Evolutionary conservation across 2,329 filamentous ascomycete genomes (phyloP), one percentile per base, ranked within the genome.

Genomic region (Aspergillus spinulosporus): DNA sequence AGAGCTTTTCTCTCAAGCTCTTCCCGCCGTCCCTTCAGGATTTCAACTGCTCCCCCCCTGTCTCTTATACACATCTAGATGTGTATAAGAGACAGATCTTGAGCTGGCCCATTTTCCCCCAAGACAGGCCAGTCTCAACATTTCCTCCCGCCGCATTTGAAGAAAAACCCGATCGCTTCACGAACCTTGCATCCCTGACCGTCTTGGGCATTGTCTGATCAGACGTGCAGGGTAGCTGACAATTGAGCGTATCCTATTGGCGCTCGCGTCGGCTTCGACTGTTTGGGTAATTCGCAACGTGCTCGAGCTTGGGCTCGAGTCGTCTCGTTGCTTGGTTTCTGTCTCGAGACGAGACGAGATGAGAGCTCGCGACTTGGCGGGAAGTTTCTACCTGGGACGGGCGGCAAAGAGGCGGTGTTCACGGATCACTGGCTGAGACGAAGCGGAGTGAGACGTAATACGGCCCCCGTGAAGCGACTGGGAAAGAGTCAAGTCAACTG

Each of bases 101-200:
- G 14, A 58, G 48, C 54, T 66, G 64, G 64, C 64, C 64, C 14
- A 64, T 66, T 6, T 66, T 66, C 32, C 64, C 64, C 3, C 55
- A 47, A 36, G 59, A 66, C 11, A 66, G 63, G 46, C 61, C 64
- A 9, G 61, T 62, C n/a, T 57, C 61, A 7, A 66, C 64, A 9
- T 66, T 66, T 42, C 64, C 64, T 28, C 57, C 63, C 31, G 15
- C 50, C 12, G 63, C 64, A 39, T 64, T 64, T 47, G 55, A 60
- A 9, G 64, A 66, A 46, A 66, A 66, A 43, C 54, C 59, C 36
- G 63, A 65, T 59, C 54, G 49, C 21, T 12, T 49, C 12, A 49
- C 32, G 21, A 39, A 31, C 47, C 28, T 40, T 36, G 48, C 36
- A 40, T 12, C 48, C 15, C 37, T 31, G 26, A 37, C 32, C 29